Base-by-base conservation (phyloP, 2,329 filamentous ascomycete genomes). In the Rasamsonia emersonii region DNA sequence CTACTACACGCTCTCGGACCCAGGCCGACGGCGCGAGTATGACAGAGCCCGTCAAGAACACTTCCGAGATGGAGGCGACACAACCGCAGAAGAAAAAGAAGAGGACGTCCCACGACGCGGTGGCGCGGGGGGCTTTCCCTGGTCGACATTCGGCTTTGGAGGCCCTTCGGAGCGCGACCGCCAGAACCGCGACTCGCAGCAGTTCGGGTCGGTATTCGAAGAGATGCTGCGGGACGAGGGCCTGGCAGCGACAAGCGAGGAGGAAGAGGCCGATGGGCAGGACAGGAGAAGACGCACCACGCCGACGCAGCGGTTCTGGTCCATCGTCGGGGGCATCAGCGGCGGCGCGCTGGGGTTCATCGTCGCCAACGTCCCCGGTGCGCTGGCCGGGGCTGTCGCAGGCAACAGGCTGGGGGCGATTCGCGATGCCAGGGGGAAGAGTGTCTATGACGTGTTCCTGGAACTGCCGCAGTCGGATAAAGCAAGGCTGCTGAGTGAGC, bases 271-370 rank as follows among this genome's bases (percentile, higher is more conserved):
- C 28, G 53, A 59, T 28, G 70, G 70, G 9, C 47, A 29, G 14
- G n/a, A n/a, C n/a, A n/a, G n/a, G n/a, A 37, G 24, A 9, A 41
- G 43, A 32, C 48, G 38, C 5, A 43, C 51, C 9, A 46, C 53
- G 10, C 73, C 73, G 1, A 89, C 77, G 2, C 70, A 75, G 40
- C 78, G 78, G 46, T 93, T 98, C 59, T 98, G 91, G 89, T 73
- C 78, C 35, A 59, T 95, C 41, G 55, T 95, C 1, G 91, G 91
- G 3, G 86, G 86, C 2, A 59, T 89, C 24, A 91, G 85, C 51
- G 91, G 91, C 18, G 89, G 81, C 9, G 84, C 86, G 3, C 73
- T 98, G 56, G 91, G 91, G 0, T 96, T 96, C 58, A 98, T 98
- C 45, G 73, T 96, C 16, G 91, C 81, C 17, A 96, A 96, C 54